These are phyloP conservation scores for Solanum infundibuliforme DNA, from an alignment of 257 asterid genomes.

Conservation along the genomic window DNA sequence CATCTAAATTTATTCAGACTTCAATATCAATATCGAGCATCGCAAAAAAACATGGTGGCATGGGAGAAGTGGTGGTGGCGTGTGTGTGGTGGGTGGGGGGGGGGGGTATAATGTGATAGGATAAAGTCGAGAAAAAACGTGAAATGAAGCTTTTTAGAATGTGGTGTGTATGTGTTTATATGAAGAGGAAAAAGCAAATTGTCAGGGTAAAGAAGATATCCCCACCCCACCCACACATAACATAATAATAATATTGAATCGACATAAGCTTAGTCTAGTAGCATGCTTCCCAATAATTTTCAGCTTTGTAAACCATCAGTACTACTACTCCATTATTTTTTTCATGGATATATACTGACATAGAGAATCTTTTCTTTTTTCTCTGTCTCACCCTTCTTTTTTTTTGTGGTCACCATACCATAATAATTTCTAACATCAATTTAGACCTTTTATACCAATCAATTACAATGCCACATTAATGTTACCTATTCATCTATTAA, in stretches of 20 bases:
- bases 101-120: neutral
- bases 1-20: too few species aligned
- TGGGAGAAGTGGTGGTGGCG: neutral
- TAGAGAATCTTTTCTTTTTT: neutral
- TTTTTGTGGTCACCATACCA: neutral
- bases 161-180: neutral
- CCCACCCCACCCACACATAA: neutral
- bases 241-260: neutral
- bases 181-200: neutral
- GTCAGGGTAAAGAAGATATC: neutral
- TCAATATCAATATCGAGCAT: rapidly evolving
- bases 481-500: neutral
- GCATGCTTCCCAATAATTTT: slow-evolving; percentile 2
- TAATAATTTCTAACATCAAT: neutral
- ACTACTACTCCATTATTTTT: neutral
- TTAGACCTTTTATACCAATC: neutral
- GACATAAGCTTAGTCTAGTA: neutral
- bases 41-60: too few species aligned
- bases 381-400: neutral
- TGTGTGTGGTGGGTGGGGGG: too few species aligned
- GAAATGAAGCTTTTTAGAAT: neutral
- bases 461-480: neutral
- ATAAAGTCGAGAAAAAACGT: neutral
- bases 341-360: neutral
- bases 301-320: neutral